A percentile compares a stretch with the other conserved stretches of the same genome.
Conservation (phyloP, 2,329 filamentous ascomycete genomes). For the Akanthomyces lecanii region DNA sequence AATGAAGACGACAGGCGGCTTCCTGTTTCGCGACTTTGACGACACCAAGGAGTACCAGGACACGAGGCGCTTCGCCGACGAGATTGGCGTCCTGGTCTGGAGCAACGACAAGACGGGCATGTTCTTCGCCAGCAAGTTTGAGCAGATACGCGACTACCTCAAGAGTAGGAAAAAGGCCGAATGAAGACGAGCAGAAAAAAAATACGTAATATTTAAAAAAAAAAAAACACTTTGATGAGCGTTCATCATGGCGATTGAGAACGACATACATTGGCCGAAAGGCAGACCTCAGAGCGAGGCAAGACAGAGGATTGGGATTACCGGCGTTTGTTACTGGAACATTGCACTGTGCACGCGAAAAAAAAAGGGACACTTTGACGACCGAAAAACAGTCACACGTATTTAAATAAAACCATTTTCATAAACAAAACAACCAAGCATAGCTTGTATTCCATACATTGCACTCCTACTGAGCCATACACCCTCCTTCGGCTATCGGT, state of each 20-base stretch:
- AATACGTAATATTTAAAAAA: background rate
- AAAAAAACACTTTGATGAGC: too few relatives aligned
- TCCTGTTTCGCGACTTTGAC: constrained; percentile 85
- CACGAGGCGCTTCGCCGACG: constrained; percentile 74
- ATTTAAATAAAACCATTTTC: constrained; percentile 12
- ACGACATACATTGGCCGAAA: background rate
- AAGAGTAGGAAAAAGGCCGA: constrained; percentile 57
- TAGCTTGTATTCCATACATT: constrained; percentile 8
- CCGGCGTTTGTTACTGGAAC: background rate
- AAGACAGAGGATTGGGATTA: background rate
- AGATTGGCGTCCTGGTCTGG: constrained; percentile 88
- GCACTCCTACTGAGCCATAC: background rate
- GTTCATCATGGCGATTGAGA: background rate
- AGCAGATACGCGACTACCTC: constrained; percentile 81
- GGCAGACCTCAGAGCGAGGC: background rate
- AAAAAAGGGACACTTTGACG: background rate
- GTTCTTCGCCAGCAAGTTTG: constrained; percentile 89
- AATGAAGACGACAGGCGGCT: constrained; percentile 79
- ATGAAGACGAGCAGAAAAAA: background rate
- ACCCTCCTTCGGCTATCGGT: background rate
- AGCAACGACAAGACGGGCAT: constrained; percentile 71
- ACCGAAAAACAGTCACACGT: background rate
- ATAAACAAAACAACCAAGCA: constrained; percentile 11
- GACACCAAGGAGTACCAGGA: constrained; percentile 65
- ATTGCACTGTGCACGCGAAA: background rate